Percentiles rank a stretch among this genome's conserved stretches.
Evolutionary conservation across 768 basidiomycete species (phyloP).

Genomic region (Tricholoma bakamatsutake): DNA sequence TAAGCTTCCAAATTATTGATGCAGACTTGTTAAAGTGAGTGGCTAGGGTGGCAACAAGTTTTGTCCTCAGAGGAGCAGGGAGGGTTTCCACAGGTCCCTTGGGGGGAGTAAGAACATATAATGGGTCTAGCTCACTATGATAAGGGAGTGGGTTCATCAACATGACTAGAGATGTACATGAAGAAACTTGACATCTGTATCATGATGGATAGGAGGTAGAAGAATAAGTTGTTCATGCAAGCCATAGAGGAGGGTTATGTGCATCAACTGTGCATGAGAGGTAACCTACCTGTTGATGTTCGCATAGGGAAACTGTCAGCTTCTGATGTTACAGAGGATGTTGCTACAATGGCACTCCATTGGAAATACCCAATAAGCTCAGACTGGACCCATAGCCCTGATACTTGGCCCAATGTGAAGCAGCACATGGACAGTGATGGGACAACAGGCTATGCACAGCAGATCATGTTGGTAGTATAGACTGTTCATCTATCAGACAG

Average conservation of each 20-base stretch:
- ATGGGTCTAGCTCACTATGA: no score
- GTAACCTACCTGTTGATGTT: constrained; percentile 22
- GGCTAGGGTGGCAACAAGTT: background rate
- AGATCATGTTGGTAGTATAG: constrained; percentile 27
- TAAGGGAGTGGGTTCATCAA: no score
- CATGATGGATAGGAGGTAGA: no score
- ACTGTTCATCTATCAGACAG: constrained; percentile 10
- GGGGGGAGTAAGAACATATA: no score
- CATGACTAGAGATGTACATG: no score
- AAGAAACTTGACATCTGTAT: no score
- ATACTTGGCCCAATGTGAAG: background rate
- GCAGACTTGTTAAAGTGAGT: background rate
- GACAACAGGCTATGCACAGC: no score
- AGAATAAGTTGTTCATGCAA: no score
- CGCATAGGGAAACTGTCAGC: constrained; percentile 25
- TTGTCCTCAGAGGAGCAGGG: no score
- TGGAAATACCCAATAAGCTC: constrained; percentile 23
- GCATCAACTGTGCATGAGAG: constrained; percentile 25
- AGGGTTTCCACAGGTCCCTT: no score
- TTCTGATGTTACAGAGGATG: constrained; percentile 22
- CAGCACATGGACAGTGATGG: background rate
- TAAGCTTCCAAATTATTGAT: background rate
- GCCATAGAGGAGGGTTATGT: constrained; percentile 22
- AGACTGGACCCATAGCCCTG: no score
- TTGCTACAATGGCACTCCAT: constrained; percentile 33